A percentile compares a stretch with the other conserved stretches of the same genome.
Evolutionary conservation across 441 rosid genomes (phyloP).

Genomic region (Mallotus repandus): DNA sequence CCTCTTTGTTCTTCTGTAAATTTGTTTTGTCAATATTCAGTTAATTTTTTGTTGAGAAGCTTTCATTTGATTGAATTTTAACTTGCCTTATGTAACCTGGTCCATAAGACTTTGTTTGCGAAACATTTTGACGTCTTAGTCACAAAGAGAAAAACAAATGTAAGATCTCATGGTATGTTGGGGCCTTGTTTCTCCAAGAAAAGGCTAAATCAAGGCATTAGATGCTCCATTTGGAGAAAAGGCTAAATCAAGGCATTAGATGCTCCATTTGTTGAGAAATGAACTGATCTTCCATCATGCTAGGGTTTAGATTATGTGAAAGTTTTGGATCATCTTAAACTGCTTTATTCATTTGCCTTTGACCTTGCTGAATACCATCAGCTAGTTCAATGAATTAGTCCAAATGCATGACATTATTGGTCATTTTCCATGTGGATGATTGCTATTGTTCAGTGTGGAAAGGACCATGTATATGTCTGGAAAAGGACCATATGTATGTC

Average conservation of each 20-base stretch:
- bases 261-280: neutral
- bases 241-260: neutral
- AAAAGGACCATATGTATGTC: neutral
- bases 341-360: too few species aligned
- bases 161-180: neutral
- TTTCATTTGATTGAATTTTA: neutral
- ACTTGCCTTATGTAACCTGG: neutral
- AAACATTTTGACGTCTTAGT: neutral
- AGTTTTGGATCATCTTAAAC: neutral
- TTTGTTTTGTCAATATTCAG: neutral
- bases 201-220: neutral
- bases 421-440: neutral
- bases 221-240: neutral
- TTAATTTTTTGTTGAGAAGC: neutral
- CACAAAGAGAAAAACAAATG: neutral
- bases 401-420: neutral
- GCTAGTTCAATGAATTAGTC: neutral
- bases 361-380: neutral
- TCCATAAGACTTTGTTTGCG: neutral
- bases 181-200: neutral
- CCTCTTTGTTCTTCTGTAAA: neutral
- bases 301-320: neutral
- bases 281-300: neutral
- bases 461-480: neutral
- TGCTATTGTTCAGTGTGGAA: neutral